Evolutionary conservation across 192 early-diverging fungal species (phyloP).

Genomic region (Umbelopsis isabellina): DNA sequence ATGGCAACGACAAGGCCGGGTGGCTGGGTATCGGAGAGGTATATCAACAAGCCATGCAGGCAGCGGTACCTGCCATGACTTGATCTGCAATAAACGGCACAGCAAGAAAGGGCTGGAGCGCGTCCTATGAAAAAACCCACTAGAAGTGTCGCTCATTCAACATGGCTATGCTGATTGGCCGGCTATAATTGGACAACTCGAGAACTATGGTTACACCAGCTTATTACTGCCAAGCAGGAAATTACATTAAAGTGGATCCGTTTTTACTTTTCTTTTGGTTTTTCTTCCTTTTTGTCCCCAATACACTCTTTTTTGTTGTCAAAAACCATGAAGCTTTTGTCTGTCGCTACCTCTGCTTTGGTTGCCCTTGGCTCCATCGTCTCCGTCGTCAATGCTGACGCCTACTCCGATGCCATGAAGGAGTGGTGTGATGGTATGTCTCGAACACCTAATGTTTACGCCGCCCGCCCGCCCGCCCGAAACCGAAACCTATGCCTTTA

Average conservation of each 20-base stretch:
- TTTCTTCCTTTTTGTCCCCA: neutral
- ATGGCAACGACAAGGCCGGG: slow-evolving; percentile 7
- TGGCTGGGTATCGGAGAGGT: neutral
- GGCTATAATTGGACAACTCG: slow-evolving; percentile 22
- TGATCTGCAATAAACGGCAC: neutral
- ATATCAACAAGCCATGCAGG: slow-evolving; percentile 6
- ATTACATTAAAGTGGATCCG: no score
- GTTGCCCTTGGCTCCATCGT: slow-evolving; percentile 23
- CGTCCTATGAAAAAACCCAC: neutral
- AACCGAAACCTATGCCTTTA: no score
- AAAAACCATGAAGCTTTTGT: slow-evolving; percentile 34
- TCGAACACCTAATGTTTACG: neutral
- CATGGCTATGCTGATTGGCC: neutral
- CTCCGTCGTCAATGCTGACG: slow-evolving; percentile 25
- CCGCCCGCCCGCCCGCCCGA: neutral
- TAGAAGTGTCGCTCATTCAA: neutral
- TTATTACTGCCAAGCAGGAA: slow-evolving; percentile 18
- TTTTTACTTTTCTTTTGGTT: slow-evolving; percentile 15
- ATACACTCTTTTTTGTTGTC: neutral
- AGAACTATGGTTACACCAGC: slow-evolving; percentile 23
- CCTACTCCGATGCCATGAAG: slow-evolving; percentile 39
- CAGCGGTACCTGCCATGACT: neutral
- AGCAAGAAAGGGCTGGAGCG: slow-evolving; percentile 1
- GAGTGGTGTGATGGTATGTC: slow-evolving; percentile 32
- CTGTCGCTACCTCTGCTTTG: slow-evolving; percentile 32